Base-by-base conservation (phyloP, 164 flowering plant genomes). In the Aristolochia californica region DNA sequence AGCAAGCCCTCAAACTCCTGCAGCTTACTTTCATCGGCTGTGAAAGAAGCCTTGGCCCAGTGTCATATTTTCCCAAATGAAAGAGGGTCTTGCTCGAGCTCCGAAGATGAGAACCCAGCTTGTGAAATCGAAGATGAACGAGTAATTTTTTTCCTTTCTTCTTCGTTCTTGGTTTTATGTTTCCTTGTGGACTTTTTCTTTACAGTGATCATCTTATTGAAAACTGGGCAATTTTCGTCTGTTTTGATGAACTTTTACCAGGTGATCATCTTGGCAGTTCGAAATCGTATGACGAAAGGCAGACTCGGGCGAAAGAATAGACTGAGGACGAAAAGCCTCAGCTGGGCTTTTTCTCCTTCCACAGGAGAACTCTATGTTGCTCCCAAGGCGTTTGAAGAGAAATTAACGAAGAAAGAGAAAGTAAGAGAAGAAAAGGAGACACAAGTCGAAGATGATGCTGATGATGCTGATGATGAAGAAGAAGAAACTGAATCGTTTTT, bases 231-330 rank as follows among this genome's bases (percentile, higher is more conserved):
- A 25, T 2, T 48, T 45, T 18, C 13, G 13, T n/a, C 27, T 48
- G 48, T 12, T 38, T 24, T 21, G 17, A 5, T 45, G 2, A 1
- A 7, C 18, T 4, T 25, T n/a, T 34, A 7, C 20, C 77, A 83
- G 93, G 77, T 62, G 45, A 66, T 86, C 23, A 79, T 84, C 48
- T 75, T 76, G 43, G 80, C 70, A 2, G 72, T 86, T 55, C 75
- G 83, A 40, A 80, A 70, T n/a, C 66, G 75, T 54, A 80, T 80
- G 24, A 76, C 72, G 77, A 89, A 85, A 61, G 78, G 76, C 1
- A 82, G 78, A 65, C 22, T 64, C 70, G 82, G 74, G 59, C 75
- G 75, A 4, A 80, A 70, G 55, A 68, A 74, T 4, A 49, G 58
- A 56, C 24, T 64, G 23, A 54, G 45, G 48, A 58, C 55, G 3